These are phyloP conservation scores for Podila epigama DNA, from an alignment of 192 early-diverging fungal genomes.

Conservation along the genomic window DNA sequence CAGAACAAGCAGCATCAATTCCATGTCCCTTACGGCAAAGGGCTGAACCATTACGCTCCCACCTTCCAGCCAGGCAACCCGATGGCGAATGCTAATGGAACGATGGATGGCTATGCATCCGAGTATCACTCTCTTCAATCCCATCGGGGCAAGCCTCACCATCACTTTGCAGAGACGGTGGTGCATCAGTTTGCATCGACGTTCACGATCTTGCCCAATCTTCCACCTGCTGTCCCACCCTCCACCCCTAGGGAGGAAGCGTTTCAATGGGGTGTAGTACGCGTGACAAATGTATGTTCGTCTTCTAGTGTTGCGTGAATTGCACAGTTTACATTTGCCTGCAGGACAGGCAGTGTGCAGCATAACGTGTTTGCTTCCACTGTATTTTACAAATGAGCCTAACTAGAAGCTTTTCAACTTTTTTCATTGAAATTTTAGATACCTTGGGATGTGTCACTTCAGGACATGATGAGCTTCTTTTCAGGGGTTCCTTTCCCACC, in stretches of 20 bases:
- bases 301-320: too few relatives aligned
- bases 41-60: conserved; percentile 3
- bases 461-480: conserved; percentile 59
- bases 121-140: background rate
- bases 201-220: conserved; percentile 17
- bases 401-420: too few relatives aligned
- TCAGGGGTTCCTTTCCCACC: conserved; percentile 49
- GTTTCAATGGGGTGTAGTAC: conserved; percentile 39
- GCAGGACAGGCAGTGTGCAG: too few relatives aligned
- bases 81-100: background rate
- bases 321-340: too few relatives aligned
- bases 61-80: conserved; percentile 12
- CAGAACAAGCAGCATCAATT: background rate
- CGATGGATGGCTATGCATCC: background rate
- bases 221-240: conserved; percentile 27
- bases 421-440: too few relatives aligned
- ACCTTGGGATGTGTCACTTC: conserved; percentile 68
- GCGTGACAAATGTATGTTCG: conserved; percentile 32
- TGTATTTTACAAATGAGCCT: too few relatives aligned
- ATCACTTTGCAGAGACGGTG: background rate
- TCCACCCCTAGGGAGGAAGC: conserved; percentile 11
- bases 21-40: background rate
- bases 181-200: background rate
- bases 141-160: conserved; percentile 10
- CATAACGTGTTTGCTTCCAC: too few relatives aligned